Evolutionary conservation across 176 grass and related monocot species (phyloP).

Genomic region (Paspalum notatum): DNA sequence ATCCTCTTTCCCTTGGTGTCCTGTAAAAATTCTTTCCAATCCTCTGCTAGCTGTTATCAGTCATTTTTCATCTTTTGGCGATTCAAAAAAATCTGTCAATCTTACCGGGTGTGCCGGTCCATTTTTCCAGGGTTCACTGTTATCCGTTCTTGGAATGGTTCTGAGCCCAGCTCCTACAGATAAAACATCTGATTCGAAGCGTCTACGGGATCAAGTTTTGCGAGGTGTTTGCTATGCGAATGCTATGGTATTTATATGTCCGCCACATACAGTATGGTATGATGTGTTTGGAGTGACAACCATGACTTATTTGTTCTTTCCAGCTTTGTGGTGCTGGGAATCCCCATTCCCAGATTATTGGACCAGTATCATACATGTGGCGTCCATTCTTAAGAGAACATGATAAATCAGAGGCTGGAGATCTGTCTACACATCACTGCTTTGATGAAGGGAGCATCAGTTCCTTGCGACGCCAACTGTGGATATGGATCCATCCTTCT

Average conservation of each 20-base stretch:
- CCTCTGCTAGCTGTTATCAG: slow-evolving; percentile 1
- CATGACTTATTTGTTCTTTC: slow-evolving; percentile 43
- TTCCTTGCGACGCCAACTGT: slow-evolving; percentile 54
- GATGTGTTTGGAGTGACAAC: slow-evolving; percentile 24
- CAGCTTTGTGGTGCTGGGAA: slow-evolving; percentile 66
- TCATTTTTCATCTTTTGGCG: not conserved
- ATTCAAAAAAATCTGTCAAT: not conserved
- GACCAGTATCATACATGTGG: slow-evolving; percentile 88
- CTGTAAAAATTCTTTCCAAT: not conserved
- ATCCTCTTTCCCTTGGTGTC: not conserved
- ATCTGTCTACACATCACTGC: slow-evolving; percentile 26
- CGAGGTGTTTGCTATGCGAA: slow-evolving; percentile 72
- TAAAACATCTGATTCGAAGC: slow-evolving; percentile 30
- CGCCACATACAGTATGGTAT: slow-evolving; percentile 9
- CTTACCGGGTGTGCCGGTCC: slow-evolving; percentile 16
- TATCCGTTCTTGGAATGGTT: slow-evolving; percentile 67
- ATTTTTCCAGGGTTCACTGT: slow-evolving; percentile 58
- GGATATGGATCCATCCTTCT: slow-evolving; percentile 94
- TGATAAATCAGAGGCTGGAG: slow-evolving; percentile 18
- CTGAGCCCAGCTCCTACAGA: slow-evolving; percentile 43
- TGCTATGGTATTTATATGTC: slow-evolving; percentile 72
- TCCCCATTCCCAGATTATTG: slow-evolving; percentile 47
- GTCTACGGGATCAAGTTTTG: slow-evolving; percentile 43
- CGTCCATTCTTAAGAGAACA: slow-evolving; percentile 37
- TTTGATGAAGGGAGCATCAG: slow-evolving; percentile 18